These are phyloP conservation scores for Austroboletus eburneus DNA, from an alignment of 768 basidiomycete species.

Conservation along the genomic window DNA sequence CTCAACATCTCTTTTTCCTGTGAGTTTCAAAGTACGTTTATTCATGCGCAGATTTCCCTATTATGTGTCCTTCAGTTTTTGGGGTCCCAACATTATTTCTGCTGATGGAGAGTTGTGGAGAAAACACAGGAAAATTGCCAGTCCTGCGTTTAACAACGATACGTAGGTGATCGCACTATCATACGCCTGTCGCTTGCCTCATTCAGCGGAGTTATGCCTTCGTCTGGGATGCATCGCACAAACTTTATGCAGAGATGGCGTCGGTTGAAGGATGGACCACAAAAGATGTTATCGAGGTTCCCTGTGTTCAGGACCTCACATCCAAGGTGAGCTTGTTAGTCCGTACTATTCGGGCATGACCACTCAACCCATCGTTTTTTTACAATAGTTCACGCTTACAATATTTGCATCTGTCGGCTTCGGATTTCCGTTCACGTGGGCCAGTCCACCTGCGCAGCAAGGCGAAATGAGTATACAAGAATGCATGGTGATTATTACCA, in stretches of 20 bases:
- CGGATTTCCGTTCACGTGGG: constrained; percentile 22
- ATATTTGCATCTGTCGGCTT: constrained; percentile 24
- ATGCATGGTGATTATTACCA: constrained; percentile 15
- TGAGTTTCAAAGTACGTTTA: constrained; percentile 6
- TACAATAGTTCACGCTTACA: constrained; percentile 16
- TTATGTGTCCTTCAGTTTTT: constrained; percentile 5
- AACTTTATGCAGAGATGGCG: constrained; percentile 19
- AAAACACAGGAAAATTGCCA: constrained; percentile 17
- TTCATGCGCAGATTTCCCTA: background rate
- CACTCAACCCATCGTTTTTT: background rate
- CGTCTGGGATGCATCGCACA: constrained; percentile 18
- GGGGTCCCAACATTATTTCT: constrained; percentile 18
- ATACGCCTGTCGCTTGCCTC: background rate
- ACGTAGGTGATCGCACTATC: constrained; percentile 11
- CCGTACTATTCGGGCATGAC: background rate
- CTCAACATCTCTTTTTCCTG: constrained; percentile 11
- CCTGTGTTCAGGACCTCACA: constrained; percentile 12
- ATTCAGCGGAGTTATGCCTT: constrained; percentile 14
- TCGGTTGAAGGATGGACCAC: constrained; percentile 14
- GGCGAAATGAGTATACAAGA: constrained; percentile 20
- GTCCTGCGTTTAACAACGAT: constrained; percentile 23
- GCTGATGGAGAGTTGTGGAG: constrained; percentile 15
- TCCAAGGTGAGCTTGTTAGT: constrained; percentile 11
- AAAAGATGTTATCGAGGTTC: constrained; percentile 16
- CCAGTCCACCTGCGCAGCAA: constrained; percentile 9